Conservation (phyloP, 2,329 filamentous ascomycete genomes). For the Zalaria obscura region DNA sequence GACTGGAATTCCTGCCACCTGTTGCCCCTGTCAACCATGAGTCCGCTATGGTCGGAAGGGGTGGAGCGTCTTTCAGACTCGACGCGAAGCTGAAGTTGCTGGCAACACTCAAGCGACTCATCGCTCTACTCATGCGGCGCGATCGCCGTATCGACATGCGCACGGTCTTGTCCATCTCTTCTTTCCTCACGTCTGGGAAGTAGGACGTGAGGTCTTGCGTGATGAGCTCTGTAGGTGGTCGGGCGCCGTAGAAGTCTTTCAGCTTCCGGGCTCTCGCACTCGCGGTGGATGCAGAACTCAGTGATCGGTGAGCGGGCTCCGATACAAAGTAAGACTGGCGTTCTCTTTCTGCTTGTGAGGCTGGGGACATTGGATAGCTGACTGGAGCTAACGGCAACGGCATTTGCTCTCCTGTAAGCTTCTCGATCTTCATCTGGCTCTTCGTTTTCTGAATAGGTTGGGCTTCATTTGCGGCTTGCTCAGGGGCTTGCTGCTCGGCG, state of each 20-base stretch:
- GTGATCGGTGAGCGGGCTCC: conserved; percentile 14
- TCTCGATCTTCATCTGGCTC: conserved; percentile 77
- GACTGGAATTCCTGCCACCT: conserved; percentile 25
- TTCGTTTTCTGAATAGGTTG: conserved; percentile 52
- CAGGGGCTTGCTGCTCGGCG: conserved; percentile 58
- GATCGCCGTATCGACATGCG: conserved; percentile 85
- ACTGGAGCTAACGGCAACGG: conserved; percentile 57
- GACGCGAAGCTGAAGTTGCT: conserved; percentile 90
- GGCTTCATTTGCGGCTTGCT: conserved; percentile 38
- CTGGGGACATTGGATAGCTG: conserved; percentile 75
- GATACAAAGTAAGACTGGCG: conserved; percentile 34
- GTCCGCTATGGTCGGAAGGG: conserved; percentile 90
- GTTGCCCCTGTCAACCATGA: conserved; percentile 61
- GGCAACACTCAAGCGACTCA: conserved; percentile 82
- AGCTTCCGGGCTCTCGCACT: conserved; percentile 37
- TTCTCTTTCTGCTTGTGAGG: conserved; percentile 52
- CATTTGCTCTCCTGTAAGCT: conserved; percentile 60
- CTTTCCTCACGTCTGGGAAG: conserved; percentile 87
- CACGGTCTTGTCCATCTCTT: conserved; percentile 91
- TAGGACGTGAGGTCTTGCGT: conserved; percentile 92
- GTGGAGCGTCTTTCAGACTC: conserved; percentile 81
- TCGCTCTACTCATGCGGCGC: conserved; percentile 78
- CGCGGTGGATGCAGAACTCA: conserved; percentile 5
- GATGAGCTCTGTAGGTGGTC: conserved; percentile 93
- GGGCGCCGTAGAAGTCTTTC: conserved; percentile 76